Evolutionary conservation across 306 rosid genomes (phyloP).

Genomic region (Hippophae gyantsensis): DNA sequence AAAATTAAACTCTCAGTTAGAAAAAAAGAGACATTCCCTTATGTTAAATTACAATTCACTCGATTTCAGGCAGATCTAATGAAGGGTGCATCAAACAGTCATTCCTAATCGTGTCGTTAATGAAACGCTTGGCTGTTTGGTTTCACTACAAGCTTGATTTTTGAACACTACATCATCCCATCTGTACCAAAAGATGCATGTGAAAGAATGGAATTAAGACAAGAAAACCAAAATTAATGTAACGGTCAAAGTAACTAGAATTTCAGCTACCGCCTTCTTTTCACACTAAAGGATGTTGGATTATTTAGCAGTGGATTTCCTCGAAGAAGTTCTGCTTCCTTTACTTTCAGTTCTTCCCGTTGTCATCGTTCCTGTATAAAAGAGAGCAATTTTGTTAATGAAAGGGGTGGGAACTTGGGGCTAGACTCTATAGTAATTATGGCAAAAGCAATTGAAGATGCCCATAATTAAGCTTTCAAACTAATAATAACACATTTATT

Average conservation of each 20-base stretch:
- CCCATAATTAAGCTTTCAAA: no score
- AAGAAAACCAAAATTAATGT: background rate
- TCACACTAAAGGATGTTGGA: slow-evolving; percentile 61
- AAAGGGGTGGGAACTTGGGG: background rate
- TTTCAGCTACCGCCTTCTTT: slow-evolving; percentile 46
- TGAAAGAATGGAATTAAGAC: background rate
- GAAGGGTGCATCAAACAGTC: slow-evolving; percentile 19
- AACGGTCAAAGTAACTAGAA: background rate
- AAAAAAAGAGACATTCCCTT: no score
- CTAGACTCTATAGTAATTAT: background rate
- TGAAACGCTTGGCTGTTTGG: slow-evolving; percentile 80
- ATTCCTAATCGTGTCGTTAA: slow-evolving; percentile 83
- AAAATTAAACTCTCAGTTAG: no score
- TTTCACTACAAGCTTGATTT: slow-evolving; percentile 88
- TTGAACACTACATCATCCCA: slow-evolving; percentile 94
- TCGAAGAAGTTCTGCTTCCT: slow-evolving; percentile 75
- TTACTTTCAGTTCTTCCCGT: slow-evolving; percentile 85
- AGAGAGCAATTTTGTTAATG: slow-evolving; percentile 1
- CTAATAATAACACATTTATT: background rate
- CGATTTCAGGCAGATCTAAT: no score
- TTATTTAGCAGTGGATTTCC: slow-evolving; percentile 78
- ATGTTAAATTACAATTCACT: no score
- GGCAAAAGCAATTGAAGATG: no score
- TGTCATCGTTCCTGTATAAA: slow-evolving; percentile 48
- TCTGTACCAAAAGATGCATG: slow-evolving; percentile 23